Evolutionary conservation across 768 basidiomycete species (phyloP).

Genomic region (Leucocoprinus sp.): DNA sequence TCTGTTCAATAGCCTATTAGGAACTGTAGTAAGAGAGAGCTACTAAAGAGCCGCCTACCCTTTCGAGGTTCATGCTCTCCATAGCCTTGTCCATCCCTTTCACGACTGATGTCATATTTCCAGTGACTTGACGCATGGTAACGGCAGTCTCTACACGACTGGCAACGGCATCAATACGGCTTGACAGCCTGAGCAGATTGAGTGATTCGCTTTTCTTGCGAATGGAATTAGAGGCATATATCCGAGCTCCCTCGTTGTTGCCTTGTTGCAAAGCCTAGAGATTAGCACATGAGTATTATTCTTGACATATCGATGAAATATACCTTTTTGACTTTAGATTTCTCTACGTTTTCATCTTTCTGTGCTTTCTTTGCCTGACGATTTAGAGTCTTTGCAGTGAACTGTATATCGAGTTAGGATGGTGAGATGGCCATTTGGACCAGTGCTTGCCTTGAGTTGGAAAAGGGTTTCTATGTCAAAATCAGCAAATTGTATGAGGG

Average conservation of each 20-base stretch:
- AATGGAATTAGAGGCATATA: conserved; percentile 98
- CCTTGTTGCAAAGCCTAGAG: conserved; percentile 89
- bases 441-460: conserved; percentile 76
- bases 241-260: conserved; percentile 93
- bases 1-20: conserved; percentile 37
- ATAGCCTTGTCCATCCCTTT: conserved; percentile 98
- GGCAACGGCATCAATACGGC: conserved; percentile 93
- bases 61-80: conserved; percentile 98
- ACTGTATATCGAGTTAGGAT: conserved; percentile 42
- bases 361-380: conserved; percentile 96
- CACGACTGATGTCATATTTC: conserved; percentile 94
- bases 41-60: conserved; percentile 40
- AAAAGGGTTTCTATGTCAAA: conserved; percentile 80
- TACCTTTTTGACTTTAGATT: conserved; percentile 89
- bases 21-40: background rate
- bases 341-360: conserved; percentile 90
- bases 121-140: conserved; percentile 94
- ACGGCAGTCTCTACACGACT: conserved; percentile 97
- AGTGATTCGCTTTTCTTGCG: conserved; percentile 94
- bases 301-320: conserved; percentile 7
- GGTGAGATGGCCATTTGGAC: conserved; percentile 5
- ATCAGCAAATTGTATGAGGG: conserved; percentile 21
- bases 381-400: conserved; percentile 93
- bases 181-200: conserved; percentile 83
- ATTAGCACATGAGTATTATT: conserved; percentile 7